phyloP scores from a whole-genome alignment of 495 filamentous ascomycete genomes.

The Eremomyces bilateralis region DNA sequence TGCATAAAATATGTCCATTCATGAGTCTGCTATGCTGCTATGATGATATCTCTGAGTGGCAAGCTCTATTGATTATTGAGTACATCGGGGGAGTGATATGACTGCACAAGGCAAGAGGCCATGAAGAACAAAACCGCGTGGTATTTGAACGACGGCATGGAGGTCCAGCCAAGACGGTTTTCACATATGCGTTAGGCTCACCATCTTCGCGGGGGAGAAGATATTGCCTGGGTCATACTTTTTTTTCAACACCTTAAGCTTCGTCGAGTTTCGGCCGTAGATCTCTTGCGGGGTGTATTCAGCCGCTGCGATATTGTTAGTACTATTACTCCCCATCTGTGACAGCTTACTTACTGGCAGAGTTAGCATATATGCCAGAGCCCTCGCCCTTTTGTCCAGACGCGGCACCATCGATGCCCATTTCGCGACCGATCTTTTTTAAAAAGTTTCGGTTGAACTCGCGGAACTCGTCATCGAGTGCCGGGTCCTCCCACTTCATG shows the following conservation, averaged over 20 bases:
- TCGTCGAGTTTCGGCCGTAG: conserved; percentile 26
- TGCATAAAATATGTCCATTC: too few relatives aligned
- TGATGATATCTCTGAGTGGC: too few relatives aligned
- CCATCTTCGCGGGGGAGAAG: too few relatives aligned
- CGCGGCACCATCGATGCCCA: conserved; percentile 4
- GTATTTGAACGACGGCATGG: too few relatives aligned
- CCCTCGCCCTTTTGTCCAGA: conserved; percentile 14
- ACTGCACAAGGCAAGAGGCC: too few relatives aligned
- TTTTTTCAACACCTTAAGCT: conserved; percentile 25
- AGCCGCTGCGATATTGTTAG: conserved; percentile 13
- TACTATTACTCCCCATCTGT: conserved; percentile 2
- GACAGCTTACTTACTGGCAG: conserved; percentile 12
- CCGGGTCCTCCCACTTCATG: conserved; percentile 10
- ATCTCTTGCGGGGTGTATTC: conserved; percentile 16
- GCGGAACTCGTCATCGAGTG: conserved; percentile 6
- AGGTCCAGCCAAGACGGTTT: too few relatives aligned
- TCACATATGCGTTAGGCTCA: too few relatives aligned
- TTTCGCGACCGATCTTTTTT: conserved; percentile 4
- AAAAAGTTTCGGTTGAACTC: conserved; percentile 6
- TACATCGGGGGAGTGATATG: too few relatives aligned
- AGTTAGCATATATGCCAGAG: conserved; percentile 19
- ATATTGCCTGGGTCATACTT: conserved; percentile 34
- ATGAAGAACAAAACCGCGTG: too few relatives aligned
- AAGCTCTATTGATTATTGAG: too few relatives aligned
- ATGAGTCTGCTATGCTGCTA: too few relatives aligned